Base-by-base conservation (phyloP, 1,284 basidiomycete genomes). In the Bjerkandera adusta region DNA sequence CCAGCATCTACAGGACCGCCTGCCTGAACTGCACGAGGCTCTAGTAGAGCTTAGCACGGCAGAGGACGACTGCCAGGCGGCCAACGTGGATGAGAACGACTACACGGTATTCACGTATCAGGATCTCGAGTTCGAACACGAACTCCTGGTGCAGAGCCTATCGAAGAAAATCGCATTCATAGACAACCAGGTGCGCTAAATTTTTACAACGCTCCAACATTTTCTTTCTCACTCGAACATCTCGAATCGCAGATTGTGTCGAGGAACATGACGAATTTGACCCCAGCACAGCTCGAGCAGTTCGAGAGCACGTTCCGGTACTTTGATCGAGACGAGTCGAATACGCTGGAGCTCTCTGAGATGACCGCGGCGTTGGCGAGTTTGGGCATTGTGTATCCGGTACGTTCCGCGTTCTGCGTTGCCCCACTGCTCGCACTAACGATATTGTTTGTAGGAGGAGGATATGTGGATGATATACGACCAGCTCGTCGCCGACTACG, bases 291-390 rank as follows among this genome's bases (percentile, higher is more conserved):
- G 64, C 75, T 98, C 20, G 95, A 98, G 66, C 95, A 98, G 63
- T 98, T 98, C 57, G 95, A 98, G 65, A 85, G 87, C 60, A 97
- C 95, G 1, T 99, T 98, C 81, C 83, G 96, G 48, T 95, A 97
- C 69, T 99, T 99, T 62, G 95, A 97, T 67, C 86, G 85, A 56
- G 93, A 97, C 58, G 89, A 91, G 57, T 83, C 86, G 38, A 97
- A 97, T 65, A 92, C 88, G 0, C 79, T 99, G 27, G 83, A 80
- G 47, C 69, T 89, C 45, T 79, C 90, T 2, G 93, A 98, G 67
- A 89, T 97, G 76, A 83, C 86, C 13, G 92, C 92, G 11, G 96
- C 96, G 0, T 75, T 99, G 15, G 95, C 96, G 2, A 94, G 91
- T 68, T 72, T 98, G 37, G 95, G 96, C 1, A 92, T 99, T 49